phyloP scores from a whole-genome alignment of 2,329 filamentous ascomycete species.

The Gnomoniopsis smithogilvyi region DNA sequence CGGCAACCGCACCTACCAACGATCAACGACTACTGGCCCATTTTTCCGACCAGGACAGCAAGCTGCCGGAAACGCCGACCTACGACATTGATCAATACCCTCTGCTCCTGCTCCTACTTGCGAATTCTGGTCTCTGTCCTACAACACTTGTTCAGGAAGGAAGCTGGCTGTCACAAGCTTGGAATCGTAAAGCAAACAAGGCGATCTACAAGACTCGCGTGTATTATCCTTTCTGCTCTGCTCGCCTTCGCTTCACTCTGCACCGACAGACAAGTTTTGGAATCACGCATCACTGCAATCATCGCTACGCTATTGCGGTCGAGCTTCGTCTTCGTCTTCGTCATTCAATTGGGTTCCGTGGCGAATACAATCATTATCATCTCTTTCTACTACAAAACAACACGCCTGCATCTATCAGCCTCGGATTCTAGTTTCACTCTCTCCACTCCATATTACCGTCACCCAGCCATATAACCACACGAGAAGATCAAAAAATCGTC shows the following conservation, averaged over 20 bases:
- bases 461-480: not conserved
- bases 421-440: not conserved
- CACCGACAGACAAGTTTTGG: not conserved
- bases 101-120: not conserved
- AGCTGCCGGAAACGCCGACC: no score
- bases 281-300: conserved; percentile 11
- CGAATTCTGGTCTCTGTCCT: not conserved
- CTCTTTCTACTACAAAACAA: conserved; percentile 9
- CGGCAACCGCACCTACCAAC: not conserved
- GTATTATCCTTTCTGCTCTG: not conserved
- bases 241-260: no score
- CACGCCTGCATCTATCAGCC: not conserved
- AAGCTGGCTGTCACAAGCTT: not conserved
- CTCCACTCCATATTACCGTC: not conserved
- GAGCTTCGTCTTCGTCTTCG: conserved; percentile 5
- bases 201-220: not conserved
- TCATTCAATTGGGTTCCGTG: conserved; percentile 9
- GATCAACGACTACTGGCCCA: not conserved
- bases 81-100: not conserved
- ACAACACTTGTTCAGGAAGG: not conserved
- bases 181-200: not conserved
- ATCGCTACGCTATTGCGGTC: conserved; percentile 10
- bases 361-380: conserved; percentile 10
- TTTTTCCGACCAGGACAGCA: not conserved
- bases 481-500: not conserved